Percentiles rank a stretch among this genome's conserved stretches.
phyloP scores from a whole-genome alignment of 345 rosid genomes.

The Toxicodendron radicans region DNA sequence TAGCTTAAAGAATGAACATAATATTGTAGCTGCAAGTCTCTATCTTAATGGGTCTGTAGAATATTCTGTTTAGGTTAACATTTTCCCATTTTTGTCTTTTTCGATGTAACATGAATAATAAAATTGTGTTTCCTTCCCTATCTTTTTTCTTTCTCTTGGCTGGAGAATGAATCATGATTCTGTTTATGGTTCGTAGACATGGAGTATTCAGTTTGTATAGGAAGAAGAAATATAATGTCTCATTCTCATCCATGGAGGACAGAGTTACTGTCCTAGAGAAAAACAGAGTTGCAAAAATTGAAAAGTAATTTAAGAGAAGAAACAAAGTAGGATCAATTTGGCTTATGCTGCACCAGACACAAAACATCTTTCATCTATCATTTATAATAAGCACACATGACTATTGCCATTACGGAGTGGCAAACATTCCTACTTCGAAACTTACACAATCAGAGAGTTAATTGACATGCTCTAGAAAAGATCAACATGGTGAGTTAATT shows the following conservation, averaged over 20 bases:
- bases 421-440: neutral
- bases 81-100: no score
- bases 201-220: neutral
- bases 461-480: neutral
- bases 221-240: neutral
- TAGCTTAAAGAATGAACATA: no score
- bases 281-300: neutral
- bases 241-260: neutral
- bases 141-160: neutral
- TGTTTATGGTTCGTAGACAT: no score
- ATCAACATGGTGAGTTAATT: neutral
- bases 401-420: neutral
- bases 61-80: no score
- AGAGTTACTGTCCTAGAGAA: neutral
- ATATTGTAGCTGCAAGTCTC: no score
- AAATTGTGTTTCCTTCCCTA: neutral
- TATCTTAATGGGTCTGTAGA: no score
- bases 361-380: no score
- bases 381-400: neutral
- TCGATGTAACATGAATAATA: no score
- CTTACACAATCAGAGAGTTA: neutral
- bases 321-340: neutral
- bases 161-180: neutral
- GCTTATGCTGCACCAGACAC: neutral
- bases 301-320: neutral